A percentile compares a stretch with the other conserved stretches of the same genome.
Conservation (phyloP, 352 stramenopile species). For the Pythium volutum region DNA sequence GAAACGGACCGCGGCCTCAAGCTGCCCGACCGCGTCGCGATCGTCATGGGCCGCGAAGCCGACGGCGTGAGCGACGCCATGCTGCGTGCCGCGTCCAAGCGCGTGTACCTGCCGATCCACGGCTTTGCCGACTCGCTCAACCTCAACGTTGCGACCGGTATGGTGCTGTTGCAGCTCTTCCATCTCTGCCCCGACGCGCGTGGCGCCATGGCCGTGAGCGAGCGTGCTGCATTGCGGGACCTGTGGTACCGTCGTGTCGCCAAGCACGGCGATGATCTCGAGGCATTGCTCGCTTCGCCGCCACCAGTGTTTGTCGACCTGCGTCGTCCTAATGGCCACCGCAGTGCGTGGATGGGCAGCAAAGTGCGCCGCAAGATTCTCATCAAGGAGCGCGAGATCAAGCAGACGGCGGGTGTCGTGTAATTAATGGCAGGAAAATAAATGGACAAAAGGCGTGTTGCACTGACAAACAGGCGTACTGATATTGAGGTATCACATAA, state of each 20-base stretch:
- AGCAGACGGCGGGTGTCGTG: conserved; percentile 12
- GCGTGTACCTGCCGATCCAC: conserved; percentile 84
- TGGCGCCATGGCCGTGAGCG: conserved; percentile 26
- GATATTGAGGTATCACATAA: too few relatives aligned
- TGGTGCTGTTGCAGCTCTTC: conserved; percentile 72
- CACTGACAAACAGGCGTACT: not conserved
- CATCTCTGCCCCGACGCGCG: conserved; percentile 31
- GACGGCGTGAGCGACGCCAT: conserved; percentile 75
- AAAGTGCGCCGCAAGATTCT: conserved; percentile 27
- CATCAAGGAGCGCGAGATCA: conserved; percentile 25
- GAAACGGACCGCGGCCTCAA: conserved; percentile 20
- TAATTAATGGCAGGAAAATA: not conserved
- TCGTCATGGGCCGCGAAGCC: conserved; percentile 88
- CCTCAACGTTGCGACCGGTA: conserved; percentile 80
- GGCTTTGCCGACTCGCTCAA: conserved; percentile 89
- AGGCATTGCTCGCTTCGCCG: conserved; percentile 21
- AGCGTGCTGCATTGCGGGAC: conserved; percentile 29
- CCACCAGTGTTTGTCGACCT: conserved; percentile 28
- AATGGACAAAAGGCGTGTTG: not conserved
- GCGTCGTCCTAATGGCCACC: conserved; percentile 33
- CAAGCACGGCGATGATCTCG: conserved; percentile 24
- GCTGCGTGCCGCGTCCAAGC: conserved; percentile 56
- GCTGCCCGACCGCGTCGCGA: conserved; percentile 75
- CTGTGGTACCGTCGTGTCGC: conserved; percentile 35
- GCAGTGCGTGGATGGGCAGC: conserved; percentile 35